Evolutionary conservation across 1,284 basidiomycete species (phyloP).

Genomic region (Trametes sp.): DNA sequence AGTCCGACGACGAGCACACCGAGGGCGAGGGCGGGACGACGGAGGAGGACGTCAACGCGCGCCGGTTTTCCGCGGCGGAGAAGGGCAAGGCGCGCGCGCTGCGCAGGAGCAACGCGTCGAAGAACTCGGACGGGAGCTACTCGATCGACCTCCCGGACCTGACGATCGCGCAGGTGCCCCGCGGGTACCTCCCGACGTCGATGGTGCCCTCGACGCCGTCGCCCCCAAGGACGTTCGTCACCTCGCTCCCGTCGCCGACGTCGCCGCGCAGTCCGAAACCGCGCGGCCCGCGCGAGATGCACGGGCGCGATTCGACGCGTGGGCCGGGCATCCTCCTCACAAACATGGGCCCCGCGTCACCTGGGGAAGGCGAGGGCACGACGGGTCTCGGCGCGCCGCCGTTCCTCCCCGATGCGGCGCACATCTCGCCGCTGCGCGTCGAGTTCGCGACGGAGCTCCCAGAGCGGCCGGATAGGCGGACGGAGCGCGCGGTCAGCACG

Average conservation of each 20-base stretch:
- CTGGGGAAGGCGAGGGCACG: conserved; percentile 10
- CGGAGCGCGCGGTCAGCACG: conserved; percentile 36
- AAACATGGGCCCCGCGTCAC: conserved; percentile 19
- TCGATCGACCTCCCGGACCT: conserved; percentile 42
- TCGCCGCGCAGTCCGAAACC: conserved; percentile 38
- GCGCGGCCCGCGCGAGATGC: conserved; percentile 41
- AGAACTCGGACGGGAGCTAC: conserved; percentile 45
- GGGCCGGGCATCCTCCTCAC: conserved; percentile 40
- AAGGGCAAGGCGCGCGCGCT: conserved; percentile 29
- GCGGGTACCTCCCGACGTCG: conserved; percentile 32
- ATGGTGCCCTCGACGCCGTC: conserved; percentile 29
- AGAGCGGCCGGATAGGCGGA: conserved; percentile 32
- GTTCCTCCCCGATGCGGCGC: conserved; percentile 28
- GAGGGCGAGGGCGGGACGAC: conserved; percentile 31
- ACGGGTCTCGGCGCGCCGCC: conserved; percentile 14
- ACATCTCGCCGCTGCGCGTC: conserved; percentile 37
- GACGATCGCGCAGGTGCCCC: conserved; percentile 32
- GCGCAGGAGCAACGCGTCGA: conserved; percentile 35
- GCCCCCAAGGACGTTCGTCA: conserved; percentile 25
- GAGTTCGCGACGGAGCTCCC: conserved; percentile 39
- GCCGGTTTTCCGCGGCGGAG: conserved; percentile 27
- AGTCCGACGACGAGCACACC: conserved; percentile 30
- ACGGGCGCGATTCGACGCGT: conserved; percentile 37
- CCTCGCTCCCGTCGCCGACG: conserved; percentile 21
- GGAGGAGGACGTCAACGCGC: conserved; percentile 17